Base-by-base conservation (phyloP, 164 flowering plant species). In the Chimonanthus praecox region DNA sequence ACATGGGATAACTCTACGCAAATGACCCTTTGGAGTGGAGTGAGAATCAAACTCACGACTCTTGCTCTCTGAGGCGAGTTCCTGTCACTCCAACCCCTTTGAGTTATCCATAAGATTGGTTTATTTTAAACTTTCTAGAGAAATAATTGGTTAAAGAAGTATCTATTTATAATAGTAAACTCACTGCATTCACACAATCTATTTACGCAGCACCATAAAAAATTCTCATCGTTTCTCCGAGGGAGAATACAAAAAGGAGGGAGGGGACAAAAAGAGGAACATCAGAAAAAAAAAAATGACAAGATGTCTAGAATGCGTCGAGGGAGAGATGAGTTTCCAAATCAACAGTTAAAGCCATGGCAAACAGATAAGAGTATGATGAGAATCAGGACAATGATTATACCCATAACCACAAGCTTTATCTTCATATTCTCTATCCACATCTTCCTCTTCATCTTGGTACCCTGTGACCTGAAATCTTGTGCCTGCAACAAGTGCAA, bases 351-450 rank as follows among this genome's bases (percentile, higher is more conserved):
- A 65, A 76, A 76, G 46, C 78, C 78, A 58, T 67, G 78, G 71
- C 78, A 76, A 54, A 76, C 49, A n/a, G 78, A 76, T 58, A 76
- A 67, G 71, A 76, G 47, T 16, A 76, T 76, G 54, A 76, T 76
- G 43, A 76, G 74, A 58, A 71, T 71, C 71, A 76, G 58, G 16
- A 74, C 78, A 6, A 75, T 18, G 50, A 75, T 18, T 49, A 75
- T 75, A 3, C 73, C 78, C 78, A 75, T 64, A n/a, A 76, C 78
- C 49, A 76, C 71, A 58, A 71, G 74, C 74, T 76, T 76, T 15
- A 76, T 71, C 74, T 76, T 76, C 78, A 76, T 76, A 49, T 76
- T 76, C 60, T 71, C 65, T 10, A 76, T 6, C 78, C 78, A 73
- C 77, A 75, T 75, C 73, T 75, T 75, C 51, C 77, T 70, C n/a